Base-by-base conservation (phyloP, 768 basidiomycete genomes). In the Austroboletus eburneus region DNA sequence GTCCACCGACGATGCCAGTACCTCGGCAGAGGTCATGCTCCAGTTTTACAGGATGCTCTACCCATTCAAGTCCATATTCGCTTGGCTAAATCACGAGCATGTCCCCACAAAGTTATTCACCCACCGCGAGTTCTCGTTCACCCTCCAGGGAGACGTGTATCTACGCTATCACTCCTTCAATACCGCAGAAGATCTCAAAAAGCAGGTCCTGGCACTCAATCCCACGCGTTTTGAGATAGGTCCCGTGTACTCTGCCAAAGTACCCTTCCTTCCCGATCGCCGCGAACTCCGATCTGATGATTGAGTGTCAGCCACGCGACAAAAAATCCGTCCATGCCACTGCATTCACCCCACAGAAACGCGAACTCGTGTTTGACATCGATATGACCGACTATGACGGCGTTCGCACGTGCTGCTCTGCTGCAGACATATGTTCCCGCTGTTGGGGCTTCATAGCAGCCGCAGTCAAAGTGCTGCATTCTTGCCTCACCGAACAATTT, bases 301-400 rank as follows among this genome's bases (percentile, higher is more conserved):
- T 27, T 20, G 18, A 32, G 22, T 25, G 46, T 4, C 42, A 96
- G 91, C 95, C 95, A 3, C 76, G 81, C 58, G 95, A 97, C 72
- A 87, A 80, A 63, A 94, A 94, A 60, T 85, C 88, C 0, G 73
- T 91, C 14, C 80, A 81, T 10, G 71, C 83, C n/a, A 68, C 71
- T 2, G 75, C 75, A 1, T 83, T 97, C 55, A 72, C 76, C 36
- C 92, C 96, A 0, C 64, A 79, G 27, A 78, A 81, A 52, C 85
- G 96, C 48, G 96, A 98, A 64, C 84, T 99, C 35, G 95, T 98
- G 1, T 96, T 99, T 64, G 96, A 99, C 80, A 97, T 99, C 63
- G 96, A 99, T 69, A 97, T 99, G 96, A 95, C 96, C 14, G 96
- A 99, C 69, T 99, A 98, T 69, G 95, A 99, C 64, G 74, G 83